Evolutionary conservation across 2,329 filamentous ascomycete species (phyloP).

Genomic region (Aspergillus neoniger): DNA sequence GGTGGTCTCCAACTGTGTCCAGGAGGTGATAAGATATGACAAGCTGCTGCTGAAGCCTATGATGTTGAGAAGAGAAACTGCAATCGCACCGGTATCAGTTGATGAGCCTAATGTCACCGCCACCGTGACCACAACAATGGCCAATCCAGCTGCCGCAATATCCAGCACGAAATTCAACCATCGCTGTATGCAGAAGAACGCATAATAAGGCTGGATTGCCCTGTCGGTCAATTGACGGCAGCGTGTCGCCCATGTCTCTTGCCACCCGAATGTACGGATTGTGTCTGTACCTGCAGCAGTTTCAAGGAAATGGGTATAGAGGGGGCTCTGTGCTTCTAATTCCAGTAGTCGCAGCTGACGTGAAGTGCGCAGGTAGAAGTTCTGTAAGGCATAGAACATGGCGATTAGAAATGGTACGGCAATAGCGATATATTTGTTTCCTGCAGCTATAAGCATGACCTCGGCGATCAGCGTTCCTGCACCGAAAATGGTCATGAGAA

Average conservation of each 20-base stretch:
- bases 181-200: neutral
- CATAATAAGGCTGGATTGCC: neutral
- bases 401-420: neutral
- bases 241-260: neutral
- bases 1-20: too few species aligned
- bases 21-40: too few species aligned
- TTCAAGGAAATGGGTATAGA: neutral
- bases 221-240: neutral
- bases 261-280: neutral
- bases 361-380: neutral
- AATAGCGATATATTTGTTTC: neutral
- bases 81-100: too few species aligned
- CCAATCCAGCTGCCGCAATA: too few species aligned
- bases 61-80: too few species aligned
- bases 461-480: neutral
- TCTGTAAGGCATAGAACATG: neutral
- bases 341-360: neutral
- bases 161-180: too few species aligned
- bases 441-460: neutral
- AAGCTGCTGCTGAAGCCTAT: too few species aligned
- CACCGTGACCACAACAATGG: too few species aligned
- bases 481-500: neutral
- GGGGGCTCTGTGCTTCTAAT: neutral
- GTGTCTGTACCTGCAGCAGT: neutral
- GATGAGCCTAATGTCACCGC: too few species aligned